A percentile compares a stretch with the other conserved stretches of the same genome.
Conservation (phyloP, 2,329 filamentous ascomycete species). For the Exophiala lecanii-corni region DNA sequence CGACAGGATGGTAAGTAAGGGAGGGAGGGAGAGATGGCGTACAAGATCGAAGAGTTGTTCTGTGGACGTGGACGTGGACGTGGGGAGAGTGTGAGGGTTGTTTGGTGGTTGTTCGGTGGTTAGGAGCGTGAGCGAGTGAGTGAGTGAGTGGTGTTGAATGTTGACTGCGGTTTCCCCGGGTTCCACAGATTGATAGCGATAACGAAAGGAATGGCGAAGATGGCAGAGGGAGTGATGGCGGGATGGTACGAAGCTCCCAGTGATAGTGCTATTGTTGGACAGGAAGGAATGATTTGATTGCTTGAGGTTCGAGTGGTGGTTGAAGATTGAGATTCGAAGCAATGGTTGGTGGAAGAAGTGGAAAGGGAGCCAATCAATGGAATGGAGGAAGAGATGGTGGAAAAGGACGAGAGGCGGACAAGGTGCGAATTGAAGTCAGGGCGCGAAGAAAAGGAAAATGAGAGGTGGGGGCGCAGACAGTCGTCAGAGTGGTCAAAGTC, state of each 20-base stretch:
- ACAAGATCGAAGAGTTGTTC: too few species aligned
- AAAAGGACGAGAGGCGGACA: too few species aligned
- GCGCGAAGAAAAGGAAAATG: conserved; percentile 19
- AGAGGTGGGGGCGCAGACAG: conserved; percentile 10
- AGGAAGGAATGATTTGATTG: conserved; percentile 5
- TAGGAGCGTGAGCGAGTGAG: conserved; percentile 8
- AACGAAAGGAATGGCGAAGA: conserved; percentile 9
- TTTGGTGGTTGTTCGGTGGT: conserved; percentile 5
- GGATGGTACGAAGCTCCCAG: conserved; percentile 19
- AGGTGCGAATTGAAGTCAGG: conserved; percentile 13
- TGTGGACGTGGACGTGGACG: background rate
- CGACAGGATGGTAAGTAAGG: too few species aligned
- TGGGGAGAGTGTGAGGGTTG: background rate
- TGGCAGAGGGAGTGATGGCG: conserved; percentile 1
- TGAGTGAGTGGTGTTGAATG: too few species aligned
- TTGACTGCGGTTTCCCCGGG: conserved; percentile 20
- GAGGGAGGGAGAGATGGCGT: too few species aligned
- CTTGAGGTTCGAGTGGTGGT: conserved; percentile 1
- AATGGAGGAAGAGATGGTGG: background rate
- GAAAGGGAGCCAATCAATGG: conserved; percentile 21
- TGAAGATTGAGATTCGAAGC: conserved; percentile 3
- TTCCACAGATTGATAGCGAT: conserved; percentile 19
- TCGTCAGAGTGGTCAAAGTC: too few species aligned
- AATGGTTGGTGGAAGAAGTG: conserved; percentile 21
- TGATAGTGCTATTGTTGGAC: conserved; percentile 21